Evolutionary conservation across 495 filamentous ascomycete genomes (phyloP).

Genomic region (Hypoxylon lienhwacheense): DNA sequence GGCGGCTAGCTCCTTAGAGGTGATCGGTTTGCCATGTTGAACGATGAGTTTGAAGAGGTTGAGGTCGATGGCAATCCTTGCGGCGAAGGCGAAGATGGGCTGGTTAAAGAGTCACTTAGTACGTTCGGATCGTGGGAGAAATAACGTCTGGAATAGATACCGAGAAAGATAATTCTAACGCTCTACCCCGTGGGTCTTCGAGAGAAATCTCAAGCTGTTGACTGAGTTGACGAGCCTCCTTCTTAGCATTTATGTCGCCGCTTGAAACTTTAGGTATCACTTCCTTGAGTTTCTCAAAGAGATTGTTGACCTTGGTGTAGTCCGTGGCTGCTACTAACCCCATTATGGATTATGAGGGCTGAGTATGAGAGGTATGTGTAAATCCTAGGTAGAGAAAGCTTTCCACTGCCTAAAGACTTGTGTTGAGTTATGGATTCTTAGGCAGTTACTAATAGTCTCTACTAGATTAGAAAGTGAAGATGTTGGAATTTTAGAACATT

Average conservation of each 20-base stretch:
- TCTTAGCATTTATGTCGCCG: slow-evolving; percentile 4
- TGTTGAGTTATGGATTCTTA: too few species aligned
- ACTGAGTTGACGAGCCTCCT: slow-evolving; percentile 23
- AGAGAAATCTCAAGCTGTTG: slow-evolving; percentile 15
- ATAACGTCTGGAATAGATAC: slow-evolving; percentile 5
- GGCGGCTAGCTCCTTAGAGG: slow-evolving; percentile 17
- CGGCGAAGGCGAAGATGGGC: slow-evolving; percentile 16
- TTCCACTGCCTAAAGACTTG: too few species aligned
- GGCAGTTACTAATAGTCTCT: too few species aligned
- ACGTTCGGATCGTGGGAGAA: not conserved
- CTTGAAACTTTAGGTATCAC: not conserved
- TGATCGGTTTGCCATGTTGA: not conserved
- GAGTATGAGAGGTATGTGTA: too few species aligned
- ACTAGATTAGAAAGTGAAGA: too few species aligned
- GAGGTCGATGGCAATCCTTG: slow-evolving; percentile 23
- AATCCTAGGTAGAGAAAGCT: too few species aligned
- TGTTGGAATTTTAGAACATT: too few species aligned
- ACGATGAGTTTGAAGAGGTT: slow-evolving; percentile 24
- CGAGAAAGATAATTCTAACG: slow-evolving; percentile 18
- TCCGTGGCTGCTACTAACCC: not conserved
- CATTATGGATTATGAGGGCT: too few species aligned
- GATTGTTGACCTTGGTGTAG: not conserved
- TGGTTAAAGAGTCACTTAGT: slow-evolving; percentile 8
- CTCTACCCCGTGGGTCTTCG: slow-evolving; percentile 27
- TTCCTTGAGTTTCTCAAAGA: slow-evolving; percentile 10